These are phyloP conservation scores for Aspergillus ochraceus DNA, from an alignment of 2,329 filamentous ascomycete genomes.

Conservation along the genomic window DNA sequence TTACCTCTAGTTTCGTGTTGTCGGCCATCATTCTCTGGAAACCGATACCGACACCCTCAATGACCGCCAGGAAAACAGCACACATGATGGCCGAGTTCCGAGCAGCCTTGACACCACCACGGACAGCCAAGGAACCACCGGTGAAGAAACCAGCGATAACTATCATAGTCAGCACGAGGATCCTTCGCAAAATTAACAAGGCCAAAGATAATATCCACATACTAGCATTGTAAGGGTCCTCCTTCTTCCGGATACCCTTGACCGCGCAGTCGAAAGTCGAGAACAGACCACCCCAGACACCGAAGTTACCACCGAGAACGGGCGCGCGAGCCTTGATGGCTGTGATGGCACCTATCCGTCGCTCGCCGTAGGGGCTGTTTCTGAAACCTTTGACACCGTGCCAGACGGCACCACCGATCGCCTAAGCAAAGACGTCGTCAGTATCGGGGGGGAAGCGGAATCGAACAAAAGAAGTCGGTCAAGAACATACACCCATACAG, in stretches of 20 bases:
- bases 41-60: slow-evolving; percentile 95
- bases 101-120: slow-evolving; percentile 88
- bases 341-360: slow-evolving; percentile 91
- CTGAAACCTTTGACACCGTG: slow-evolving; percentile 95
- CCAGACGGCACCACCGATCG: slow-evolving; percentile 83
- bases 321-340: slow-evolving; percentile 97
- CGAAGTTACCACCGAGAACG: slow-evolving; percentile 95
- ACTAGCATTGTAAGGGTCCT: slow-evolving; percentile 95
- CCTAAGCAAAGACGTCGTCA: slow-evolving; percentile 45
- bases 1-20: slow-evolving; percentile 77
- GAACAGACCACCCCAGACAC: slow-evolving; percentile 96
- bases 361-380: slow-evolving; percentile 88
- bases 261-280: slow-evolving; percentile 95
- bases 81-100: slow-evolving; percentile 96
- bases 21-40: slow-evolving; percentile 94
- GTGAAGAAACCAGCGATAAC: slow-evolving; percentile 96
- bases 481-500: slow-evolving; percentile 79
- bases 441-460: background rate
- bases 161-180: slow-evolving; percentile 21
- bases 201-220: slow-evolving; percentile 29
- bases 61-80: slow-evolving; percentile 88
- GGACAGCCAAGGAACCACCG: slow-evolving; percentile 83
- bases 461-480: background rate
- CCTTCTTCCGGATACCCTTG: slow-evolving; percentile 92
- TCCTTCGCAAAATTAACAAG: background rate